These are phyloP conservation scores for Yamadazyma spencermartinsiae DNA, from an alignment of 1,139 yeast species.

Conservation along the genomic window DNA sequence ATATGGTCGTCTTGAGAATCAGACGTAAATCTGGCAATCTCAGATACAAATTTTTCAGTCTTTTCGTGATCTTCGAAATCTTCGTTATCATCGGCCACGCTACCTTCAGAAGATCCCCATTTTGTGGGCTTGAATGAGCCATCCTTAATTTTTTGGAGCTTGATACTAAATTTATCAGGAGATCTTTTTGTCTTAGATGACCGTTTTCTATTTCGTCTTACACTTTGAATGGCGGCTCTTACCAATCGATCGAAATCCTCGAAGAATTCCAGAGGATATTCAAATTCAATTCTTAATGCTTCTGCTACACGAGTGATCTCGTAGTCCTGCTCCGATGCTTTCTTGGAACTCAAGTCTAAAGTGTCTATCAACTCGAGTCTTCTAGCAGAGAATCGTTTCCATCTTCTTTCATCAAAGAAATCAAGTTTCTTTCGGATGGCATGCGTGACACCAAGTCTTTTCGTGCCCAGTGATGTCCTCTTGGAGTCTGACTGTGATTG, in stretches of 20 bases:
- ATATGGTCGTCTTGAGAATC: constrained; percentile 39
- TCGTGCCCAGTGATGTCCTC: constrained; percentile 1
- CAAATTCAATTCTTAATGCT: constrained; percentile 71
- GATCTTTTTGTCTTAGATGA: constrained; percentile 31
- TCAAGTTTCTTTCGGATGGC: constrained; percentile 70
- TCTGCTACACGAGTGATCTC: constrained; percentile 78
- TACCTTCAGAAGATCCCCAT: background rate
- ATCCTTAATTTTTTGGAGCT: constrained; percentile 5
- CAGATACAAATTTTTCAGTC: constrained; percentile 29
- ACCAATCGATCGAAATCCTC: constrained; percentile 86
- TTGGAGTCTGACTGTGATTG: too few relatives aligned
- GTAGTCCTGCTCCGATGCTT: constrained; percentile 91
- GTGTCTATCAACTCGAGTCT: constrained; percentile 85
- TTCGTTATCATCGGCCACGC: constrained; percentile 5
- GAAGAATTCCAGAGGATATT: constrained; percentile 56
- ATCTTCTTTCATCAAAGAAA: constrained; percentile 75
- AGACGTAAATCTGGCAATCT: constrained; percentile 35
- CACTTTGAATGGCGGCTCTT: constrained; percentile 84
- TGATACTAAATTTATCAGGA: constrained; percentile 8
- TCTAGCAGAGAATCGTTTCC: constrained; percentile 90
- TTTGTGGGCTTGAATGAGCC: background rate
- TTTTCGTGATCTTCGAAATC: constrained; percentile 11
- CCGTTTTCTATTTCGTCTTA: constrained; percentile 45
- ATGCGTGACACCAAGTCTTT: constrained; percentile 67
- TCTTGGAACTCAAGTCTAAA: constrained; percentile 69